phyloP scores from a whole-genome alignment of 2,329 filamentous ascomycete genomes.

The Incumbomyces lentus region DNA sequence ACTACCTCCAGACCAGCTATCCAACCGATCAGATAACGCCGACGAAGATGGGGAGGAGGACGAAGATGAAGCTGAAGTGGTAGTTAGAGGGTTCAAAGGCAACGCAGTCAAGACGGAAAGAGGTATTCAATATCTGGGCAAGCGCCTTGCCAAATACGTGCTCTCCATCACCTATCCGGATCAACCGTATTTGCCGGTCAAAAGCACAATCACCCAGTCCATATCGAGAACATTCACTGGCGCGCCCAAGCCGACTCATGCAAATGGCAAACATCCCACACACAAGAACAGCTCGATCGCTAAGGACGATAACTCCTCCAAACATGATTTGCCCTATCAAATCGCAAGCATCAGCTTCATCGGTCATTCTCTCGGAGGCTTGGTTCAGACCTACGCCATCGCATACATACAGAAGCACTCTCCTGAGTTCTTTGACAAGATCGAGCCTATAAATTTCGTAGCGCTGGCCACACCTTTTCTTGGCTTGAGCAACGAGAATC shows the following conservation, averaged over 20 bases:
- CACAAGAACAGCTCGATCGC: constrained; percentile 53
- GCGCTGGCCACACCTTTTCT: constrained; percentile 82
- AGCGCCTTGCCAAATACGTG: constrained; percentile 83
- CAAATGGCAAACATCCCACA: constrained; percentile 34
- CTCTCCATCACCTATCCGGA: constrained; percentile 86
- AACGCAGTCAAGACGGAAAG: constrained; percentile 68
- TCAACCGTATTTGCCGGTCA: constrained; percentile 69
- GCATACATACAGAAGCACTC: constrained; percentile 76
- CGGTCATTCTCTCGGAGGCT: constrained; percentile 80
- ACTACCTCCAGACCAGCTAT: constrained; percentile 6
- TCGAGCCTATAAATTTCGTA: constrained; percentile 86
- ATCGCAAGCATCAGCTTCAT: constrained; percentile 77
- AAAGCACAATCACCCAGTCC: constrained; percentile 41
- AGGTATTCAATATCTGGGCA: constrained; percentile 94
- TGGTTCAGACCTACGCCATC: constrained; percentile 78
- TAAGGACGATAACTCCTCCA: constrained; percentile 36
- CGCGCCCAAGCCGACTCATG: constrained; percentile 19
- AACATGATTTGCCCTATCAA: constrained; percentile 44
- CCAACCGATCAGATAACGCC: constrained; percentile 34
- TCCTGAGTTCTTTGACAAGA: constrained; percentile 65
- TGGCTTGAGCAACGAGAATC: constrained; percentile 90
- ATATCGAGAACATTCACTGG: constrained; percentile 39
- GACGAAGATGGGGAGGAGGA: constrained; percentile 65
- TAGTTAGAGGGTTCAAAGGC: constrained; percentile 46
- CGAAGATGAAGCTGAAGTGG: constrained; percentile 40